Evolutionary conservation across 2,329 filamentous ascomycete genomes (phyloP).

Genomic region (Thermomyces lanuginosus): DNA sequence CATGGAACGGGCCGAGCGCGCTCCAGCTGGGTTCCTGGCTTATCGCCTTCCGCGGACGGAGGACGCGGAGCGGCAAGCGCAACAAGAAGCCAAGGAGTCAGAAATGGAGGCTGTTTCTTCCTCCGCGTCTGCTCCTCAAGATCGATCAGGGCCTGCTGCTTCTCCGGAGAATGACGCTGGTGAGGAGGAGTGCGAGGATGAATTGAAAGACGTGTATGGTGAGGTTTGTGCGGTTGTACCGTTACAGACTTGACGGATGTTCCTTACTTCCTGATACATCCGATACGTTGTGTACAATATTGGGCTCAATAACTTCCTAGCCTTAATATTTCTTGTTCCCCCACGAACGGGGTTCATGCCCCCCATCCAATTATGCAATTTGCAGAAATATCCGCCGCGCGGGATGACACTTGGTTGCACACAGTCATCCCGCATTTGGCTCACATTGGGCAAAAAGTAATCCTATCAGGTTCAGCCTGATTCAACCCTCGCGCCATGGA

Average conservation of each 20-base stretch:
- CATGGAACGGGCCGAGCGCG: slow-evolving; percentile 40
- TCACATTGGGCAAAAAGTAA: too few relatives aligned
- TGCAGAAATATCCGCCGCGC: too few relatives aligned
- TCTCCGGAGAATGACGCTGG: slow-evolving; percentile 9
- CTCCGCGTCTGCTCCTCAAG: slow-evolving; percentile 3
- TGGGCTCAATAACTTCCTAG: too few relatives aligned
- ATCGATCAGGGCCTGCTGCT: slow-evolving; percentile 2
- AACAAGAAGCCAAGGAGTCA: slow-evolving; percentile 13
- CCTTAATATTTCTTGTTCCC: too few relatives aligned
- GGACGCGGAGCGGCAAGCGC: too few relatives aligned
- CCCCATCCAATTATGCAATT: too few relatives aligned
- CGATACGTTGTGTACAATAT: slow-evolving; percentile 2
- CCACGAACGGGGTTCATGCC: too few relatives aligned
- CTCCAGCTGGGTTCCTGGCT: slow-evolving; percentile 39
- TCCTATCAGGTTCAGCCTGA: too few relatives aligned
- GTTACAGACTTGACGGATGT: slow-evolving; percentile 9
- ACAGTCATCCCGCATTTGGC: too few relatives aligned
- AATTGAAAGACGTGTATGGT: slow-evolving; percentile 26
- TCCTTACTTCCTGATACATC: neutral
- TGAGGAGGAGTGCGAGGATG: slow-evolving; percentile 11
- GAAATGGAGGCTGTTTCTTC: slow-evolving; percentile 14
- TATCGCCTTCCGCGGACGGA: slow-evolving; percentile 38
- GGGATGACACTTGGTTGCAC: too few relatives aligned
- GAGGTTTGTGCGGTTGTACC: slow-evolving; percentile 21
- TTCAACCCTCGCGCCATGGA: too few relatives aligned